Conservation (phyloP, 306 rosid species). For the Amphicarpaea edgeworthii region DNA sequence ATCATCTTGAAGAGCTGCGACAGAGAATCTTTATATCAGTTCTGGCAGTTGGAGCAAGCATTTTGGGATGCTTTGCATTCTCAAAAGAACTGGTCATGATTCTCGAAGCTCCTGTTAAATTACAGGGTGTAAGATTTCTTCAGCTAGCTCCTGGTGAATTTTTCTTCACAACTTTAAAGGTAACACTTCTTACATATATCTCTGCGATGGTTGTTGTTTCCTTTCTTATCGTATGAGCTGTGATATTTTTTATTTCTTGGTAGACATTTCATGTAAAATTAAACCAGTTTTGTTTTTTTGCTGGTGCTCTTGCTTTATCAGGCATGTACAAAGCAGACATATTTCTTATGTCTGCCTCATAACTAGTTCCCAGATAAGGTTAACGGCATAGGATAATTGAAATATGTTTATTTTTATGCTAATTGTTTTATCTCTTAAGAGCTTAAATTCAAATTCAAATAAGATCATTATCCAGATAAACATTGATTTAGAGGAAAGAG, state of each 20-base stretch:
- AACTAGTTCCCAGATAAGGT: background rate
- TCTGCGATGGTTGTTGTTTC: background rate
- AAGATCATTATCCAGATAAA: conserved; percentile 1
- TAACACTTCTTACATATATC: conserved; percentile 42
- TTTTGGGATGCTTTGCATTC: conserved; percentile 86
- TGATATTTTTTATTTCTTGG: conserved; percentile 16
- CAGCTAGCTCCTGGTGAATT: conserved; percentile 99
- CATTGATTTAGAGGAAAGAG: conserved; percentile 4
- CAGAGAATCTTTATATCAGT: conserved; percentile 85
- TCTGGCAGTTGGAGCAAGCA: conserved; percentile 82
- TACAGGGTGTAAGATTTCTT: conserved; percentile 87
- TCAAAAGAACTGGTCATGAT: conserved; percentile 77
- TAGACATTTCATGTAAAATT: conserved; percentile 24
- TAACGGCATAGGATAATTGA: conserved; percentile 1
- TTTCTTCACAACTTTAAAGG: conserved; percentile 95
- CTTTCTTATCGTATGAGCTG: conserved; percentile 25
- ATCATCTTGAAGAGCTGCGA: conserved; percentile 99
- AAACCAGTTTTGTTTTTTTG: conserved; percentile 8
- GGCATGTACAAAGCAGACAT: conserved; percentile 16
- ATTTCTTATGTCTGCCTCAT: background rate
- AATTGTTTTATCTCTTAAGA: background rate
- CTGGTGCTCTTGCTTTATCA: conserved; percentile 37
- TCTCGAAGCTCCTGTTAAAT: conserved; percentile 93
- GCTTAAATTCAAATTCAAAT: conserved; percentile 15
- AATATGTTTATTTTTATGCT: conserved; percentile 8